Percentiles rank a stretch among this genome's conserved stretches.
Conservation (phyloP, 441 rosid genomes). For the Eugenia klotzschiana region DNA sequence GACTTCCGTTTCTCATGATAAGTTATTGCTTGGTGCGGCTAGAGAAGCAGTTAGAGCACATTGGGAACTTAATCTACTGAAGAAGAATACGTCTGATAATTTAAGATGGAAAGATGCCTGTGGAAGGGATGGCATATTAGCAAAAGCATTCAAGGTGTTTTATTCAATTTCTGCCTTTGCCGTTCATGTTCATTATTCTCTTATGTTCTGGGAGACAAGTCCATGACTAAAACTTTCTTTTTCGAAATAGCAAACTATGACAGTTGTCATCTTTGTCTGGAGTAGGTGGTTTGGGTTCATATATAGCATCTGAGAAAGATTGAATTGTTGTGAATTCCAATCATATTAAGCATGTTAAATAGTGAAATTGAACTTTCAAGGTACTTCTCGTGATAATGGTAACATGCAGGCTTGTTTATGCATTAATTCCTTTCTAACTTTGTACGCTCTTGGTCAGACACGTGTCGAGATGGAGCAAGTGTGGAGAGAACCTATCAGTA, state of each 20-base stretch:
- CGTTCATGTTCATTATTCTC: background rate
- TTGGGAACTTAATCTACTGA: slow-evolving; percentile 88
- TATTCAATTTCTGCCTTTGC: slow-evolving; percentile 2
- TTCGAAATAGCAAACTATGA: background rate
- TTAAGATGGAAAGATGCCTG: slow-evolving; percentile 77
- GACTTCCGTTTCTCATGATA: slow-evolving; percentile 97
- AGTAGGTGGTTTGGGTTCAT: background rate
- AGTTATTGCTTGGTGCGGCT: slow-evolving; percentile 93
- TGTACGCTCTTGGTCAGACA: slow-evolving; percentile 28
- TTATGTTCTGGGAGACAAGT: background rate
- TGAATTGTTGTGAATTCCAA: background rate
- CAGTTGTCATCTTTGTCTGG: background rate
- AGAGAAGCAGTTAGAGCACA: slow-evolving; percentile 97
- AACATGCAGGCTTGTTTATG: background rate
- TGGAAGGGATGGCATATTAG: slow-evolving; percentile 77
- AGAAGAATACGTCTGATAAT: slow-evolving; percentile 59
- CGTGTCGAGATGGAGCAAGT: slow-evolving; percentile 76
- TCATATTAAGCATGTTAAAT: background rate
- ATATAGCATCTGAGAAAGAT: background rate
- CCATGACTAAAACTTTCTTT: background rate
- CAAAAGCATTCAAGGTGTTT: slow-evolving; percentile 77
- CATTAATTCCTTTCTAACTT: background rate
- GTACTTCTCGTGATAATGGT: background rate
- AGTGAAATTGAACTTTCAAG: background rate
- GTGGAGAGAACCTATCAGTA: slow-evolving; percentile 56